Percentiles rank a stretch among this genome's conserved stretches.
Conservation (phyloP, 2,329 filamentous ascomycete genomes). For the Camptophora hylomeconis region DNA sequence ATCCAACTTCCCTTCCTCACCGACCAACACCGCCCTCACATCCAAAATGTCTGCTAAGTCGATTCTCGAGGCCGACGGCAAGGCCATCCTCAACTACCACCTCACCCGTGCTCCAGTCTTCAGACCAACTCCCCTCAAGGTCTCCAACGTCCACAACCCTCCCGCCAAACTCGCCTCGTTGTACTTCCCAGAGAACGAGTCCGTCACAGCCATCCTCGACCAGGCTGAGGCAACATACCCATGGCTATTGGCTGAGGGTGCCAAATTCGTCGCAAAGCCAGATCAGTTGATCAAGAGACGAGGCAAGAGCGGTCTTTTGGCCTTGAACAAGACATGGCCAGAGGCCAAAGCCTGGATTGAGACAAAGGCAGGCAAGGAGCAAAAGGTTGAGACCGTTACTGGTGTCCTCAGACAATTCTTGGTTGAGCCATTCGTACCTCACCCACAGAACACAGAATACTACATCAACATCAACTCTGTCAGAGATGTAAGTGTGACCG, state of each 20-base stretch:
- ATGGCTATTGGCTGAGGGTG: constrained; percentile 70
- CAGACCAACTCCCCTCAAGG: constrained; percentile 89
- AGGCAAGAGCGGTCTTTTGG: constrained; percentile 94
- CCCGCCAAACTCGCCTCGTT: constrained; percentile 82
- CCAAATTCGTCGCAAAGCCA: constrained; percentile 97
- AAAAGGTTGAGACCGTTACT: constrained; percentile 83
- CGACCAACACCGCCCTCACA: constrained; percentile 14
- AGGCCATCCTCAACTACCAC: constrained; percentile 99
- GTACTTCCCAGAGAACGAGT: constrained; percentile 80
- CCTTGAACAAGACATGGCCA: constrained; percentile 92
- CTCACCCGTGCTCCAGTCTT: constrained; percentile 94
- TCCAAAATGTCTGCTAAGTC: constrained; percentile 82
- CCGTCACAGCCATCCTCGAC: constrained; percentile 73
- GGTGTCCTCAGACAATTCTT: constrained; percentile 90
- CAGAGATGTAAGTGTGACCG: constrained; percentile 69
- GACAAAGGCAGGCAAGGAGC: constrained; percentile 77
- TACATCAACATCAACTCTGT: constrained; percentile 99
- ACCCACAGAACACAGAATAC: constrained; percentile 91
- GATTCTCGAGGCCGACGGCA: constrained; percentile 97
- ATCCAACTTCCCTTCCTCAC: too few relatives aligned
- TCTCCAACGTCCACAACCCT: constrained; percentile 77
- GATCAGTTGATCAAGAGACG: constrained; percentile 99
- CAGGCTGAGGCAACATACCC: constrained; percentile 94
- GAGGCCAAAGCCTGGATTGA: constrained; percentile 92
- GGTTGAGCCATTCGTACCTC: constrained; percentile 95